phyloP scores from a whole-genome alignment of 169 alveolate species.

The Plasmodium gonderi region DNA sequence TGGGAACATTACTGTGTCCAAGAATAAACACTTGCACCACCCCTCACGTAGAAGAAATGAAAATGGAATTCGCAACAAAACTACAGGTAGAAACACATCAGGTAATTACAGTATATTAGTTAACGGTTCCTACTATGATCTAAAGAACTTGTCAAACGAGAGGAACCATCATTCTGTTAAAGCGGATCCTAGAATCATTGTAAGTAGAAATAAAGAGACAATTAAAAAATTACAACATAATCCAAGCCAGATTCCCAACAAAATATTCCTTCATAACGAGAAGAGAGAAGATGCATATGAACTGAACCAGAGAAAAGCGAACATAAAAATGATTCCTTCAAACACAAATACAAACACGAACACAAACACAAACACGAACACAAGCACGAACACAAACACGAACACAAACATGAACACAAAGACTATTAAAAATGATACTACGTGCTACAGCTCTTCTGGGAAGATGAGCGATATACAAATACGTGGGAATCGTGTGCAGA shows the following conservation, averaged over 20 bases:
- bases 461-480: background rate
- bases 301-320: background rate
- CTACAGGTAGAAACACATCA: background rate
- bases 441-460: conserved; percentile 9
- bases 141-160: background rate
- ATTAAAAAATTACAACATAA: background rate
- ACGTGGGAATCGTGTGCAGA: background rate
- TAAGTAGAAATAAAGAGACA: background rate
- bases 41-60: background rate
- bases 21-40: background rate
- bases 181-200: background rate
- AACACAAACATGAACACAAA: too few species aligned
- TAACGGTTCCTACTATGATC: conserved; percentile 22
- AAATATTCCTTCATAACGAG: conserved; percentile 4
- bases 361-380: too few species aligned
- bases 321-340: background rate
- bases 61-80: background rate
- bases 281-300: conserved; percentile 62
- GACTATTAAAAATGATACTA: background rate
- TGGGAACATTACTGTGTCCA: background rate
- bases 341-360: too few species aligned
- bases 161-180: background rate
- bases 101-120: conserved; percentile 9
- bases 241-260: background rate
- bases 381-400: too few species aligned